Percentiles rank a stretch among this genome's conserved stretches.
Conservation (phyloP, 352 stramenopile genomes). For the Globisporangium alternatum region DNA sequence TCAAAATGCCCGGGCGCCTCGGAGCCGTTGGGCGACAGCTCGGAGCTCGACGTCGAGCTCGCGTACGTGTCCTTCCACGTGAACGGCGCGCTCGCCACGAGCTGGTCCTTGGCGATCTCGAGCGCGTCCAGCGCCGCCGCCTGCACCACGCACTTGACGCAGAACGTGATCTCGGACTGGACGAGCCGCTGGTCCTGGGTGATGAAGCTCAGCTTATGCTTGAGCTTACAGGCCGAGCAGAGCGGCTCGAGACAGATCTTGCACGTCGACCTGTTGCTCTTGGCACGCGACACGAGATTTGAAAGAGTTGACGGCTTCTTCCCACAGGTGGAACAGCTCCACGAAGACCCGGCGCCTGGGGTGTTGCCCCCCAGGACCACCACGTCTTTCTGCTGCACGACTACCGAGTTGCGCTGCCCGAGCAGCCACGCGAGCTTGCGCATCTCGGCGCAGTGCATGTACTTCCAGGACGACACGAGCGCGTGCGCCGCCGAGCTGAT, state of each 20-base stretch:
- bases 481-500: slow-evolving; percentile 34
- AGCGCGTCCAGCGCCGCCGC: slow-evolving; percentile 31
- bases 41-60: slow-evolving; percentile 14
- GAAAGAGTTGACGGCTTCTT: slow-evolving; percentile 25
- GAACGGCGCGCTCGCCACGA: slow-evolving; percentile 24
- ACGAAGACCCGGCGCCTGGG: not conserved
- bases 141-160: slow-evolving; percentile 27
- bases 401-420: slow-evolving; percentile 11
- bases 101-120: slow-evolving; percentile 27
- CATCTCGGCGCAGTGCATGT: slow-evolving; percentile 58
- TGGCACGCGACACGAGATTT: slow-evolving; percentile 13
- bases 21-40: slow-evolving; percentile 10
- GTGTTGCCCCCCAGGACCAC: not conserved
- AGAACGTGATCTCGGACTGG: slow-evolving; percentile 40
- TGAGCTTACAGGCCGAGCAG: slow-evolving; percentile 33
- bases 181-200: slow-evolving; percentile 30
- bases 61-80: slow-evolving; percentile 9
- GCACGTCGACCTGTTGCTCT: slow-evolving; percentile 25
- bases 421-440: slow-evolving; percentile 52
- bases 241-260: slow-evolving; percentile 35
- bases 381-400: slow-evolving; percentile 17
- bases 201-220: slow-evolving; percentile 36
- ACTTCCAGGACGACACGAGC: slow-evolving; percentile 28
- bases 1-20: slow-evolving; percentile 1
- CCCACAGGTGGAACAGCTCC: slow-evolving; percentile 24